These are phyloP conservation scores for Bacidia gigantensis DNA, from an alignment of 495 filamentous ascomycete genomes.

Conservation along the genomic window DNA sequence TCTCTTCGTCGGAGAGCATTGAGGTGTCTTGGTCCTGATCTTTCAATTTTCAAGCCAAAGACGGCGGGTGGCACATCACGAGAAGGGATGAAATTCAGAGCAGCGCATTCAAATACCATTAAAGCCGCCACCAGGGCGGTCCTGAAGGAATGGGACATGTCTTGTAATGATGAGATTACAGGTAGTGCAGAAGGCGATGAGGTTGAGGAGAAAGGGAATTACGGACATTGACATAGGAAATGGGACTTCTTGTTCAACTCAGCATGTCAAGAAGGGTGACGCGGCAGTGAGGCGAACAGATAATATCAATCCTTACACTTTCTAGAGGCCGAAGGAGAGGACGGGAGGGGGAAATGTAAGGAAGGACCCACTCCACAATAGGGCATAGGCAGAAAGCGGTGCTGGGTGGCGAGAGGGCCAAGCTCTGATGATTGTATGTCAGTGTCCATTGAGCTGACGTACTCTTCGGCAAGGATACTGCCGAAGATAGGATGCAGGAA, in stretches of 20 bases:
- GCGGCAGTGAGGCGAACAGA: background rate
- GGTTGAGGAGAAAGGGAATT: background rate
- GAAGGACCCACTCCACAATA: background rate
- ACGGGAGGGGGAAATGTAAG: background rate
- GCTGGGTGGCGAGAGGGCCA: background rate
- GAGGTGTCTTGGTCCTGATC: constrained; percentile 4
- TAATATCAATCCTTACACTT: background rate
- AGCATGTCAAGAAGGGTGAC: background rate
- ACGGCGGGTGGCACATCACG: constrained; percentile 20
- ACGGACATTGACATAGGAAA: background rate
- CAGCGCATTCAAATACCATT: background rate
- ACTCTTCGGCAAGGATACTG: background rate
- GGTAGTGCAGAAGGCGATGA: background rate
- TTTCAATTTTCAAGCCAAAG: constrained; percentile 27
- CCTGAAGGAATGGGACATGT: background rate
- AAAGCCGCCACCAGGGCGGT: background rate
- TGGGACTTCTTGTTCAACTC: background rate
- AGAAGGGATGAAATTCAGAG: background rate
- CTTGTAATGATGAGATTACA: background rate
- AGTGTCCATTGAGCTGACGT: background rate
- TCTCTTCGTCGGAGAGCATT: constrained; percentile 25
- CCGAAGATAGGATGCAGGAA: background rate
- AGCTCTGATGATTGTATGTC: background rate
- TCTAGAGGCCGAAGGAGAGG: background rate
- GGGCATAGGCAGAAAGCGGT: background rate